A percentile compares a stretch with the other conserved stretches of the same genome.
phyloP scores from a whole-genome alignment of 2,329 filamentous ascomycete species.

The Venturia oleaginea region DNA sequence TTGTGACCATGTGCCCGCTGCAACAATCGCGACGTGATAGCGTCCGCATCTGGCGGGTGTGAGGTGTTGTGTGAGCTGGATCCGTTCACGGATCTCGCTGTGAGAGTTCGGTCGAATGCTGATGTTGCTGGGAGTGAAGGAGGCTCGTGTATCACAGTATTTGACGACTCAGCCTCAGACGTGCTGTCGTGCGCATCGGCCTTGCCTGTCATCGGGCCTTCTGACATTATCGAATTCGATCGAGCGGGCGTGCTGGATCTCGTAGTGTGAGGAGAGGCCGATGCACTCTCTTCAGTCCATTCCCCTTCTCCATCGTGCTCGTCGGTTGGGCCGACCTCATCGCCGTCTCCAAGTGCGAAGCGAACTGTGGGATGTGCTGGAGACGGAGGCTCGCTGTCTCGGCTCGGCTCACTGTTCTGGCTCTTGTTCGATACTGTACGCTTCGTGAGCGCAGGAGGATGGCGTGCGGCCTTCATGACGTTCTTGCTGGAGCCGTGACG shows the following conservation, averaged over 20 bases:
- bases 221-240: neutral
- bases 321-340: slow-evolving; percentile 21
- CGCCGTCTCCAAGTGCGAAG: slow-evolving; percentile 29
- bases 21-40: slow-evolving; percentile 58
- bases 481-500: slow-evolving; percentile 32
- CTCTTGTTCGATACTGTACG: slow-evolving; percentile 22
- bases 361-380: slow-evolving; percentile 30
- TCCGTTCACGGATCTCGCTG: slow-evolving; percentile 21
- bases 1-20: slow-evolving; percentile 54
- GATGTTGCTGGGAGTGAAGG: neutral
- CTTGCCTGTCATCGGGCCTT: slow-evolving; percentile 10
- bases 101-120: neutral
- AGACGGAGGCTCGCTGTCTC: slow-evolving; percentile 25
- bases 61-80: slow-evolving; percentile 26
- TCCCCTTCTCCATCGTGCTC: slow-evolving; percentile 22
- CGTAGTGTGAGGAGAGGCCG: slow-evolving; percentile 32
- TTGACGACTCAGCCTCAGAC: slow-evolving; percentile 6
- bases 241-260: slow-evolving; percentile 16
- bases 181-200: slow-evolving; percentile 9
- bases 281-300: slow-evolving; percentile 35
- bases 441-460: slow-evolving; percentile 22
- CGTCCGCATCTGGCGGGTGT: slow-evolving; percentile 47
- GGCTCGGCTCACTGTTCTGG: slow-evolving; percentile 20
- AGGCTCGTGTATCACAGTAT: slow-evolving; percentile 10
- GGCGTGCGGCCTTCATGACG: slow-evolving; percentile 28